Evolutionary conservation across 345 rosid genomes (phyloP), one percentile per base, ranked within the genome.

Genomic region (Salix dunnii): DNA sequence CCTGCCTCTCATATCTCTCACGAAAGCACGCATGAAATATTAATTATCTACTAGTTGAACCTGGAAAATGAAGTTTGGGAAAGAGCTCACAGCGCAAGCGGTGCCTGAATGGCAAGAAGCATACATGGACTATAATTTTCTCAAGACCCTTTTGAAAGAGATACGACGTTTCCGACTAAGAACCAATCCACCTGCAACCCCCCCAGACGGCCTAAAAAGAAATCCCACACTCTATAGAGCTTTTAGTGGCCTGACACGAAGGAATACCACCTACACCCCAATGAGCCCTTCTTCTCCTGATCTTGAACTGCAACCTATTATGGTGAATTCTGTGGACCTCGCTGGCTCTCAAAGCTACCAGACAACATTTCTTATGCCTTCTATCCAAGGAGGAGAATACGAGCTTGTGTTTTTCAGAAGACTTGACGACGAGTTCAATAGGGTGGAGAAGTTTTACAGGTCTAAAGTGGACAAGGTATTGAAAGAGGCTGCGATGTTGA

Each of bases 41-140:
- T 55, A n/a, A 55, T n/a, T 55, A n/a, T 21, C 62, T 9, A 38
- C 42, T 38, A 9, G n/a, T 7, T 9, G n/a, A 55, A 3, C 27
- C 23, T 9, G 62, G 11, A 80, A 68, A 18, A 90, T 92, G 97
- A 92, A 92, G 86, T 92, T 89, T 16, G 97, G 94, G 7, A 92
- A 92, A 76, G 97, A 92, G 71, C 88, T 89, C 55, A 61, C 61
- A 0, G 80, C 89, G 1, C 97, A 92, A 53, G 88, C 89, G 94
- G 91, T 92, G 70, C 97, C 89, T 21, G 97, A 92, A 84, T 92
- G 97, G 97, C 91, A 86, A 20, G 85, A 90, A 64, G 89, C 91
- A 0, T 92, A 88, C 83, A 86, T 90, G 91, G 86, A 90, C 61
- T 92, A 92, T 27, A 48, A 73, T 61, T 79, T 17, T 69, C 90